Evolutionary conservation across 805 yeast genomes (phyloP), one percentile per base, ranked within the genome.

Genomic region (Candida vaughaniae): DNA sequence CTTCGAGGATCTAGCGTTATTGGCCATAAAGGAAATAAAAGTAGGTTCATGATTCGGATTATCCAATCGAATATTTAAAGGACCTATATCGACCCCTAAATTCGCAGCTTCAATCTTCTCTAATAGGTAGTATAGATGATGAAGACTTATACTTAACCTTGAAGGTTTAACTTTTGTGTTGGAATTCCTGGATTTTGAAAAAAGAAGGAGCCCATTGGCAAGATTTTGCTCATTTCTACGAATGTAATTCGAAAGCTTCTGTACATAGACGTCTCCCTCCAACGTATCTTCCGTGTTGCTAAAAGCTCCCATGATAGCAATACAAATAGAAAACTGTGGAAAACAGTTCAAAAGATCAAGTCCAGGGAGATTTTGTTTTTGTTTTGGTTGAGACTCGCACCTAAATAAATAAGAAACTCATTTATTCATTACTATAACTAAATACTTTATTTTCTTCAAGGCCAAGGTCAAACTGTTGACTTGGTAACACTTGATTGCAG

Each of bases 111-210:
- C 79, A 58, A 81, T 77, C 35, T 74, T 64, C 28, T 79, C 84
- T n/a, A 77, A 56, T 16, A 80, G 64, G 47, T 73, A 80, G 51
- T 77, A 81, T 19, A 80, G 61, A 52, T 81, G 86, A 53, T 80
- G 87, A 18, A 79, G 61, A 12, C 85, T 78, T 35, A 81, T 61
- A 10, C 76, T 71, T 16, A 81, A 60, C 40, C 85, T 58, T 10
- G 76, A 72, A 0, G 84, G 82, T 47, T 77, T 79, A 25, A 56
- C 52, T 36, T 56, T 61, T 19, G 56, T 25, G 15, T 39, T 28
- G 19, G 52, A 36, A 7, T 2, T 11, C 30, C 51, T 45, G 26
- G 46, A 53, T 45, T 73, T 76, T 47, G 75, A 71, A 50, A 75
- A 77, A 14, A 78, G 75, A 22, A 76, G 58, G 20, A 77, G 60